Evolutionary conservation across 2,329 filamentous ascomycete species (phyloP).

Genomic region (Calonectria naviculata): DNA sequence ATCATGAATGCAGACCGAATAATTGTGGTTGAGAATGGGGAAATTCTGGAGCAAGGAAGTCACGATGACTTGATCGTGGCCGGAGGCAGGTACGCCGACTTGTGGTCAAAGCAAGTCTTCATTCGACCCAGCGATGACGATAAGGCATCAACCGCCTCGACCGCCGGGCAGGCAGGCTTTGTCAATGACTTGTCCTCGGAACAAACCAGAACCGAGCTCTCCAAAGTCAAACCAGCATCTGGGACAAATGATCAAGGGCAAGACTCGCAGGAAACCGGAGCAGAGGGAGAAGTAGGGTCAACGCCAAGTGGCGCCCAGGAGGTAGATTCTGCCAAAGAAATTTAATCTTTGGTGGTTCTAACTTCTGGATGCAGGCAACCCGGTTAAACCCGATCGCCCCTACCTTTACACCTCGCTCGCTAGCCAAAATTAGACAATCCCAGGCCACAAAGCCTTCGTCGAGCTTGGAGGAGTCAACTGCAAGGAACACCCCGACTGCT

Average conservation of each 20-base stretch:
- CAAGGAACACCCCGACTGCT: constrained; percentile 5
- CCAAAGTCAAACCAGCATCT: constrained; percentile 44
- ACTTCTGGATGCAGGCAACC: constrained; percentile 58
- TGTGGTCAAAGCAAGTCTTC: constrained; percentile 74
- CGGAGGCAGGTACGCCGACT: constrained; percentile 70
- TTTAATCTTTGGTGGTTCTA: constrained; percentile 51
- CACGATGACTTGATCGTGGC: constrained; percentile 68
- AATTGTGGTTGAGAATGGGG: constrained; percentile 72
- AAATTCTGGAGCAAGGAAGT: constrained; percentile 71
- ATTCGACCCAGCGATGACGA: constrained; percentile 58
- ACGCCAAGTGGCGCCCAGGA: constrained; percentile 56
- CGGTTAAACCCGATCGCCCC: constrained; percentile 67
- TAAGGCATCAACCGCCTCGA: constrained; percentile 29
- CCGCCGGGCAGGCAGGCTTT: constrained; percentile 38
- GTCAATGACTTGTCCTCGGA: constrained; percentile 52
- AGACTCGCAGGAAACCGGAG: constrained; percentile 26
- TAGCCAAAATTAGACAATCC: constrained; percentile 29
- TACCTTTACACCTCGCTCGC: constrained; percentile 62
- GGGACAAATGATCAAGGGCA: constrained; percentile 38
- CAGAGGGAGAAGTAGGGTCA: constrained; percentile 42
- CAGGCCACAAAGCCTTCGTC: constrained; percentile 24
- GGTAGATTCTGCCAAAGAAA: constrained; percentile 56
- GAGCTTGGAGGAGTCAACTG: constrained; percentile 22
- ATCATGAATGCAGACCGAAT: constrained; percentile 77
- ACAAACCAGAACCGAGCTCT: constrained; percentile 47